Evolutionary conservation across 345 rosid species (phyloP), one percentile per base, ranked within the genome.

Genomic region (Zanthoxylum bungeanum): DNA sequence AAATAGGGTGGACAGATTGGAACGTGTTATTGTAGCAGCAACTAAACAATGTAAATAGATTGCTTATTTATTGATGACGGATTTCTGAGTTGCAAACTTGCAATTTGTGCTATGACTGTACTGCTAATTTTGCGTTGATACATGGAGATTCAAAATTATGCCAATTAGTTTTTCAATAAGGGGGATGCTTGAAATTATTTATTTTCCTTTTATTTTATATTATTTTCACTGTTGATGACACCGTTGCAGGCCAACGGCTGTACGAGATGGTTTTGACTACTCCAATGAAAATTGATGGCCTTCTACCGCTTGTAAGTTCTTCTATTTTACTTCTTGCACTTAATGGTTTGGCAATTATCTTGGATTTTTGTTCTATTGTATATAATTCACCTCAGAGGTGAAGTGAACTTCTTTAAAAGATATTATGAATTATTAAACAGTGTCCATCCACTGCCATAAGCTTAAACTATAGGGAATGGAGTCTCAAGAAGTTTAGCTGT

Each of bases 1-100:
- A 68, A 90, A 88, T 44, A 75, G 98, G 37, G 86, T 82, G 44
- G 92, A 89, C 52, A 87, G 98, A 79, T 72, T 88, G 71, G 80
- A 86, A 55, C 95, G 97, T 39, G 89, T 92, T 73, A 84, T 89
- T 78, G 81, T 88, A 65, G 98, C 97, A 44, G 97, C 97, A 11
- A 78, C 89, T 68, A 92, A 94, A 77, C 97, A 94, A 77, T 87
- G 97, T 90, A 85, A 82, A 78, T 46, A 36, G 36, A 9, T 63
- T 25, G 11, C 53, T 46, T 11, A 66, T 3, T n/a, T 47, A 10
- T 40, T 37, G 27, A 8, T 60, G 28, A n/a, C 28, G 14, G 9
- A 3, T 44, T 17, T 31, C 17, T 52, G 27, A 63, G 31, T 14
- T 52, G 42, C 55, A 27, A 4, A 63, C 22, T 14, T 52, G 42